phyloP scores from a whole-genome alignment of 768 basidiomycete species.

The Kwoniella sp. region DNA sequence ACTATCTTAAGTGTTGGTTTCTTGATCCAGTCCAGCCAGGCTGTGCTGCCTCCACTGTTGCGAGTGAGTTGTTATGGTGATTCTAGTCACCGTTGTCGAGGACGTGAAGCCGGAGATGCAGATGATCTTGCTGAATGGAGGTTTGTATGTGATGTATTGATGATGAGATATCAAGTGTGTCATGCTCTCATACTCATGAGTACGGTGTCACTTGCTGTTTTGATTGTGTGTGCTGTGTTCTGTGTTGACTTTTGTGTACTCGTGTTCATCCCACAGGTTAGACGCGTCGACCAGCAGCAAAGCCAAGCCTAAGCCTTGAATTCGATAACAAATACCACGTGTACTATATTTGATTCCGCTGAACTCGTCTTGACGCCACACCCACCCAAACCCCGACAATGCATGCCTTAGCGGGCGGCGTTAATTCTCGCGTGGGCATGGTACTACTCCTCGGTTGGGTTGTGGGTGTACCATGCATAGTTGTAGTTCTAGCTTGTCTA shows the following conservation, averaged over 20 bases:
- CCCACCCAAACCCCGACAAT: neutral
- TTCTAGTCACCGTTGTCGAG: too few species aligned
- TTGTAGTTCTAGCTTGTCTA: too few species aligned
- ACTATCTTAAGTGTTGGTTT: neutral
- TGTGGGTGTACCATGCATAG: too few species aligned
- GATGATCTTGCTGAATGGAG: too few species aligned
- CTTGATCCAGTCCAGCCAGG: neutral
- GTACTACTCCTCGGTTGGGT: too few species aligned
- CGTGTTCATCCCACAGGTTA: slow-evolving; percentile 1
- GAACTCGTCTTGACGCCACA: neutral
- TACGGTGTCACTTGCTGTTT: neutral
- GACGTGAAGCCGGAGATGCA: neutral
- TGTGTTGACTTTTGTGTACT: slow-evolving; percentile 14
- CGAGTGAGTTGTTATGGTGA: neutral
- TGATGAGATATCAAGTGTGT: neutral
- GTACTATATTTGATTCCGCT: slow-evolving; percentile 6
- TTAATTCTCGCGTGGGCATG: neutral
- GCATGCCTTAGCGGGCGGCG: neutral
- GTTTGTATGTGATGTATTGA: too few species aligned
- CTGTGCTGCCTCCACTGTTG: too few species aligned
- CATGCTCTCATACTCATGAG: too few species aligned
- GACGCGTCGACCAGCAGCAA: neutral
- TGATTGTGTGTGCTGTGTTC: slow-evolving; percentile 2
- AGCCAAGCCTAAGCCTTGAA: neutral
- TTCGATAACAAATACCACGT: slow-evolving; percentile 1